These are phyloP conservation scores for Coniochaeta ligniaria DNA, from an alignment of 2,329 filamentous ascomycete genomes.

Conservation along the genomic window DNA sequence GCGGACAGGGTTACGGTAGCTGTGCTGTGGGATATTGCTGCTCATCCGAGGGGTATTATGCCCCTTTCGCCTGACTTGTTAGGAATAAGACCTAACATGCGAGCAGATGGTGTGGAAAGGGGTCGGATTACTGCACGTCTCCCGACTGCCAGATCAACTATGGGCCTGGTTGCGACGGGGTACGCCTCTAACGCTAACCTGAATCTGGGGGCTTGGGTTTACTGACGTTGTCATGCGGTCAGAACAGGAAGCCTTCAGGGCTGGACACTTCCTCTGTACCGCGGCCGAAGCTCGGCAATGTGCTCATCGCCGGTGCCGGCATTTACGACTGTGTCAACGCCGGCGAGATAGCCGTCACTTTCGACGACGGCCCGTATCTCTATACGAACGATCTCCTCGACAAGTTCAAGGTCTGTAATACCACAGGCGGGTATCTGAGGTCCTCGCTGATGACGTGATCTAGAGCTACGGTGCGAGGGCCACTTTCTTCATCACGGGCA, in stretches of 20 bases:
- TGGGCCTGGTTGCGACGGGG: conserved; percentile 52
- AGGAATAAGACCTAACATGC: conserved; percentile 6
- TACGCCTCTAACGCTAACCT: conserved; percentile 3
- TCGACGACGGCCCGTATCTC: conserved; percentile 57
- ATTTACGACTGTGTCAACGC: conserved; percentile 50
- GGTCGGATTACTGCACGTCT: conserved; percentile 48
- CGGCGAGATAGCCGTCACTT: conserved; percentile 58
- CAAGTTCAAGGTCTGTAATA: conserved; percentile 35
- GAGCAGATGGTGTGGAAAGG: conserved; percentile 46
- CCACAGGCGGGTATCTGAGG: neutral
- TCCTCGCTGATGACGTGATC: neutral
- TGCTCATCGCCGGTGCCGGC: conserved; percentile 48
- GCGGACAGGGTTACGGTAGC: conserved; percentile 19
- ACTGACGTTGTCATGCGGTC: neutral
- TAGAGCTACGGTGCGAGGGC: conserved; percentile 51
- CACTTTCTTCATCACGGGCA: conserved; percentile 61
- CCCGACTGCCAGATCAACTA: conserved; percentile 56
- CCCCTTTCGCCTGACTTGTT: neutral
- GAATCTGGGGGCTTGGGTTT: neutral
- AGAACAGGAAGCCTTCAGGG: conserved; percentile 44
- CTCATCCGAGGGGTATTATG: conserved; percentile 21
- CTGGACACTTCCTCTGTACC: conserved; percentile 44
- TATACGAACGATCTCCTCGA: conserved; percentile 57
- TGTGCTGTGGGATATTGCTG: conserved; percentile 25
- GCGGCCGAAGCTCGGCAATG: conserved; percentile 43